These are phyloP conservation scores for Phytopythium oedochilum DNA, from an alignment of 352 stramenopile species.

Conservation along the genomic window DNA sequence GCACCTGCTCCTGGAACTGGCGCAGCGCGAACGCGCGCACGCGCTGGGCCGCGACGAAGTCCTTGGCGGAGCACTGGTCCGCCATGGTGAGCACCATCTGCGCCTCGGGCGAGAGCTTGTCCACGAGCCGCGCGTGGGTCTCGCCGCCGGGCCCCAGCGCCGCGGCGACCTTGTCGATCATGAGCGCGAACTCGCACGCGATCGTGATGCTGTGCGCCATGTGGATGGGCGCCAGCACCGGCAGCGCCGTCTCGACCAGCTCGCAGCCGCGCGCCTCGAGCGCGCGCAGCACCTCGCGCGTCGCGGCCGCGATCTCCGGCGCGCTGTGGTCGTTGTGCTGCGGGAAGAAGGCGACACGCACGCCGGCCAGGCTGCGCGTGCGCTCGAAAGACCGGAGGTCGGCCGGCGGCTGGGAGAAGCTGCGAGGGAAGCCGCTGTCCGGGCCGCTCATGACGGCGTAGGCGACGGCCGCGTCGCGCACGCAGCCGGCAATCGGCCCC, in stretches of 20 bases:
- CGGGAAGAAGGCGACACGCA: conserved; percentile 79
- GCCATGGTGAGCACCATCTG: conserved; percentile 71
- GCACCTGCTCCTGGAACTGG: conserved; percentile 67
- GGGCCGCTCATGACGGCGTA: conserved; percentile 81
- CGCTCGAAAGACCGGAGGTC: conserved; percentile 54
- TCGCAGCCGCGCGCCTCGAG: conserved; percentile 54
- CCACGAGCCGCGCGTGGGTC: conserved; percentile 1
- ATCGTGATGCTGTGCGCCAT: conserved; percentile 85
- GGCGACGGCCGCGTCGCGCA: conserved; percentile 79
- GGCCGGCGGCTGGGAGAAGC: conserved; percentile 41
- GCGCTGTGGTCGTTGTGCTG: conserved; percentile 70
- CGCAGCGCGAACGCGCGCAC: conserved; percentile 78
- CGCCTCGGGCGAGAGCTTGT: conserved; percentile 62
- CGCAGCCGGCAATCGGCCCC: conserved; percentile 75
- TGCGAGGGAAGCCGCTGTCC: conserved; percentile 42
- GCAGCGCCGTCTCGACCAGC: conserved; percentile 68
- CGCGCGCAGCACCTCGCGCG: conserved; percentile 37
- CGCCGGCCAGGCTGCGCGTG: conserved; percentile 46
- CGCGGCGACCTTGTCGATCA: conserved; percentile 56
- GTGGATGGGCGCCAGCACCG: conserved; percentile 76
- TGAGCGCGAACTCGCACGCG: conserved; percentile 73
- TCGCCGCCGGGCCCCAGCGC: conserved; percentile 12
- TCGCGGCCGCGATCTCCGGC: conserved; percentile 42
- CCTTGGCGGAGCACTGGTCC: conserved; percentile 51
- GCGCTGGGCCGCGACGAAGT: conserved; percentile 84